These are phyloP conservation scores for Syncephalastrum sp. DNA, from an alignment of 371 early-diverging fungal species.

Conservation along the genomic window DNA sequence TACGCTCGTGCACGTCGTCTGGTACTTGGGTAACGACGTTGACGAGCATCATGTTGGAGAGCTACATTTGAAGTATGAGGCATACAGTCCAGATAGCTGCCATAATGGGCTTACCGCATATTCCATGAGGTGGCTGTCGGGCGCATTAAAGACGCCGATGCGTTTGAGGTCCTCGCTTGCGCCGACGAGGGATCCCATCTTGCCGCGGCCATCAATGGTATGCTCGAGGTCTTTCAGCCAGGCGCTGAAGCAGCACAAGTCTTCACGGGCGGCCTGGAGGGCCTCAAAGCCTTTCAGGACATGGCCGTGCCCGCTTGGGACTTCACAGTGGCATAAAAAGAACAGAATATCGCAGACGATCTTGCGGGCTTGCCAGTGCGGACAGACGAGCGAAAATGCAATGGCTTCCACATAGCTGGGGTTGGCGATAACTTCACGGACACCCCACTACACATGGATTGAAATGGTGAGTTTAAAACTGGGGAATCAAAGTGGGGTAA, in stretches of 20 bases:
- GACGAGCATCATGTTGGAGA: conserved; percentile 80
- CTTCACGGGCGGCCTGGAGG: conserved; percentile 47
- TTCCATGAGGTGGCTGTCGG: conserved; percentile 74
- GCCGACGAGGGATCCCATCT: conserved; percentile 63
- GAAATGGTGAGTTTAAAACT: conserved; percentile 1
- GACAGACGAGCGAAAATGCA: conserved; percentile 73
- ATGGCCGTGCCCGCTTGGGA: conserved; percentile 61
- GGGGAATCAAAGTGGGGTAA: neutral
- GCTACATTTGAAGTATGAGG: conserved; percentile 23
- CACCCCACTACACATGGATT: conserved; percentile 51
- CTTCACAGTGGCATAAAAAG: conserved; percentile 73
- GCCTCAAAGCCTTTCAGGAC: conserved; percentile 60
- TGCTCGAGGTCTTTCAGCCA: conserved; percentile 71
- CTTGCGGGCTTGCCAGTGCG: conserved; percentile 67
- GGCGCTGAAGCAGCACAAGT: conserved; percentile 63
- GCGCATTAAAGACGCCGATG: conserved; percentile 46
- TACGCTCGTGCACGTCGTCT: conserved; percentile 67
- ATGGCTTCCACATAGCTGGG: conserved; percentile 65
- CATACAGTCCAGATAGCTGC: neutral
- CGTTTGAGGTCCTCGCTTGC: conserved; percentile 60
- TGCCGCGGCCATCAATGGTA: conserved; percentile 69
- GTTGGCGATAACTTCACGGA: conserved; percentile 65
- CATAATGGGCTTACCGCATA: conserved; percentile 55
- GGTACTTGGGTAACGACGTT: conserved; percentile 76
- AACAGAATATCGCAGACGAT: conserved; percentile 76